Evolutionary conservation across 2,329 filamentous ascomycete species (phyloP), one percentile per base, ranked within the genome.

Genomic region (Purpureocillium takamizusanense): DNA sequence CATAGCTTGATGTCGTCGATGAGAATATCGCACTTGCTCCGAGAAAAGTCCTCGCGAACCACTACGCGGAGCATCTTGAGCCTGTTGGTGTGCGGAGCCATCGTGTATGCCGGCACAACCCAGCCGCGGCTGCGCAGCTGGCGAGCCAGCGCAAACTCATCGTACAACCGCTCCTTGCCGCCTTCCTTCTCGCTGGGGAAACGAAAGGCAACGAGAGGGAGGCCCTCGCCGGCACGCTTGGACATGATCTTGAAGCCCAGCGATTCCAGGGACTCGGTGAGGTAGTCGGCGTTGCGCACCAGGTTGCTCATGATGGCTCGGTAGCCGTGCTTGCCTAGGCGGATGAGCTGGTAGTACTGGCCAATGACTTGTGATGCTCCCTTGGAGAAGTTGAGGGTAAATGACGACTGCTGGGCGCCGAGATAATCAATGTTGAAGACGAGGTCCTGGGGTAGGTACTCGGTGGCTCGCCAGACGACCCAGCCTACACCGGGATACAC

Each of bases 371-470:
- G 89, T 6, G 83, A 87, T 11, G 90, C 90, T 41, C 89, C 89
- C 61, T 95, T 94, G 56, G 86, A 94, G 70, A 97, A 97, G 72
- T 97, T 97, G 42, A 97, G 78, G 0, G 90, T 95, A 67, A 95
- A 95, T 3, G 87, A 95, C 2, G 88, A 83, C 60, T 97, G 90
- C 56, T 95, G 87, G 10, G 90, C 89, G 36, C 90, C 90, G 6
- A 95, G 82, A 66, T 97, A 97, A 74, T 95, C 95, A 75, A 97
- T 95, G 73, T 95, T 95, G 77, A 97, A 97, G 52, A 97, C 87
- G 16, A 95, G 80, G 54, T 95, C 89, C 56, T 90, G 74, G 7
- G 90, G 90, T 3, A 95, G 74, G 63, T 73, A 92, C 59, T 92
- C 82, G 36, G 86, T 76, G 30, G 79, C 76, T 35, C 89, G 79